Evolutionary conservation across 208 protist genomes (phyloP).

Genomic region (Novymonas esmeraldas): DNA sequence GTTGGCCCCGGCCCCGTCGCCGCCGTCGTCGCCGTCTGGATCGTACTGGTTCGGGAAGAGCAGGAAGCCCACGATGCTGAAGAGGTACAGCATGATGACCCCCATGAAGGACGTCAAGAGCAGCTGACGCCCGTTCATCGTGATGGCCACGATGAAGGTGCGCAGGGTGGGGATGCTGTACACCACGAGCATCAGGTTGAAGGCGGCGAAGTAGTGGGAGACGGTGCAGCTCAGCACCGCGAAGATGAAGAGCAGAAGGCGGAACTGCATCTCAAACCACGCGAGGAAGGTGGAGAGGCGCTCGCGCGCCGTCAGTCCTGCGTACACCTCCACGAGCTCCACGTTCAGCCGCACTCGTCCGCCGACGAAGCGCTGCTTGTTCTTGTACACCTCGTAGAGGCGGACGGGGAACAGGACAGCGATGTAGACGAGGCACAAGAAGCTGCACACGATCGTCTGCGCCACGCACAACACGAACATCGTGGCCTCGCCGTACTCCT

Average conservation of each 20-base stretch:
- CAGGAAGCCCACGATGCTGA: slow-evolving; percentile 80
- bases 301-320: slow-evolving; percentile 48
- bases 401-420: slow-evolving; percentile 60
- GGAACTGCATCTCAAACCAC: slow-evolving; percentile 60
- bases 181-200: slow-evolving; percentile 74
- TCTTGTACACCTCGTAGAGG: slow-evolving; percentile 64
- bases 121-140: slow-evolving; percentile 80
- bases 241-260: slow-evolving; percentile 56
- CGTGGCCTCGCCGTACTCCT: slow-evolving; percentile 8
- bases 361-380: slow-evolving; percentile 49
- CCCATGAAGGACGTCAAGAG: slow-evolving; percentile 69
- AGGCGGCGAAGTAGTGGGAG: slow-evolving; percentile 75
- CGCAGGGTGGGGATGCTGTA: slow-evolving; percentile 77
- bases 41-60: slow-evolving; percentile 61
- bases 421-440: slow-evolving; percentile 54
- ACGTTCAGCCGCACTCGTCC: slow-evolving; percentile 49
- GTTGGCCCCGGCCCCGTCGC: slow-evolving; percentile 24
- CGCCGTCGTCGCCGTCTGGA: slow-evolving; percentile 30
- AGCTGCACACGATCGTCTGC: slow-evolving; percentile 50
- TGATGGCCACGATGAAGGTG: slow-evolving; percentile 80
- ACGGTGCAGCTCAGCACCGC: slow-evolving; percentile 59
- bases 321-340: slow-evolving; percentile 56
- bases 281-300: slow-evolving; percentile 36
- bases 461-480: slow-evolving; percentile 44
- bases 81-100: slow-evolving; percentile 80